Conservation (phyloP, 208 protist genomes). For the Trypanosoma mega region DNA sequence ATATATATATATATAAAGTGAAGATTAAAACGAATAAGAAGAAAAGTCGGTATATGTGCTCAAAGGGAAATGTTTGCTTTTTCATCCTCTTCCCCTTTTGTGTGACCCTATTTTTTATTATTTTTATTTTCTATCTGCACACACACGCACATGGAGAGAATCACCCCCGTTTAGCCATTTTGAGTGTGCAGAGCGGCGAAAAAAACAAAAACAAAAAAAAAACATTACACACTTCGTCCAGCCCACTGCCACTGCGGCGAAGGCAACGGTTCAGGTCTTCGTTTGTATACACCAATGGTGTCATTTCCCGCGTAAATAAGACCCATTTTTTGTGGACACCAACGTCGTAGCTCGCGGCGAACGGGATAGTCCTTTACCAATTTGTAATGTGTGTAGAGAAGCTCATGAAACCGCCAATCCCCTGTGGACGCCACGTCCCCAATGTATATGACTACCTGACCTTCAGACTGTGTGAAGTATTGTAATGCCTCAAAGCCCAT, state of each 20-base stretch:
- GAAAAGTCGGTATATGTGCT: too few species aligned
- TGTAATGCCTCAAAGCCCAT: slow-evolving; percentile 90
- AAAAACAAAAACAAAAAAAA: slow-evolving; percentile 2
- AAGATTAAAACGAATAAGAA: too few species aligned
- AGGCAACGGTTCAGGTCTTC: slow-evolving; percentile 41
- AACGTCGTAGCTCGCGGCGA: slow-evolving; percentile 81
- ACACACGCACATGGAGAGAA: neutral
- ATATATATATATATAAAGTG: slow-evolving; percentile 27
- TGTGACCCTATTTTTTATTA: too few species aligned
- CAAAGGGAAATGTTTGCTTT: too few species aligned
- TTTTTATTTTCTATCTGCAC: too few species aligned
- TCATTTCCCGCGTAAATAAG: slow-evolving; percentile 89
- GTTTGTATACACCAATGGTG: slow-evolving; percentile 84
- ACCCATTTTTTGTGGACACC: slow-evolving; percentile 87
- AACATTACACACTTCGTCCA: neutral
- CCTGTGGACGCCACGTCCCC: slow-evolving; percentile 84
- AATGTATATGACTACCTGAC: slow-evolving; percentile 82
- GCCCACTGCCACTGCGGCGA: slow-evolving; percentile 28
- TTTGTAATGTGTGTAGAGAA: slow-evolving; percentile 82
- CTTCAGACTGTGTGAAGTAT: slow-evolving; percentile 78
- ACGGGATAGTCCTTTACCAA: slow-evolving; percentile 80
- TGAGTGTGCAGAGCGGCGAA: neutral
- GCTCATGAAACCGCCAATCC: slow-evolving; percentile 88
- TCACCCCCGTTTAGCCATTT: neutral
- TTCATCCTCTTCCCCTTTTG: too few species aligned